phyloP scores from a whole-genome alignment of 192 early-diverging fungal genomes.

The Coemansia sp. region DNA sequence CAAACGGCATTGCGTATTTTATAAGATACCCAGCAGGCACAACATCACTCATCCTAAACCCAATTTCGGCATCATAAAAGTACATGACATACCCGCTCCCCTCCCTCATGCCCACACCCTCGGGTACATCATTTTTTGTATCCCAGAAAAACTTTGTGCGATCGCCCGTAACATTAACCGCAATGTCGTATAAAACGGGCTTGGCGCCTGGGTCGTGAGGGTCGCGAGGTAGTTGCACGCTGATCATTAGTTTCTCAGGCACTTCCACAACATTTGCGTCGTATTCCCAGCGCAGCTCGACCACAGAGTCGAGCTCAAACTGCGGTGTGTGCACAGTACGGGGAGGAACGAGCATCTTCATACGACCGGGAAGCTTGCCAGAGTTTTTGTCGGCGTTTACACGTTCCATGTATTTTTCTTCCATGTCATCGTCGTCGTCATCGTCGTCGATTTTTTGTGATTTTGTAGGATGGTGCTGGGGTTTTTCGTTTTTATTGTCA shows the following conservation, averaged over 20 bases:
- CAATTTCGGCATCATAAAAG: slow-evolving; percentile 55
- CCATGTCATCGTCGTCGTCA: slow-evolving; percentile 27
- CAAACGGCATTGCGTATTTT: slow-evolving; percentile 56
- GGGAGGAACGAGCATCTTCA: slow-evolving; percentile 55
- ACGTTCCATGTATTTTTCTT: slow-evolving; percentile 43
- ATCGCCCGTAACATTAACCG: slow-evolving; percentile 46
- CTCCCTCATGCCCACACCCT: slow-evolving; percentile 55
- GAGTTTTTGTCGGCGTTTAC: slow-evolving; percentile 52
- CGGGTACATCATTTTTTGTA: slow-evolving; percentile 55
- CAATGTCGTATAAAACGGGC: slow-evolving; percentile 53
- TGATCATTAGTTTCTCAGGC: slow-evolving; percentile 54
- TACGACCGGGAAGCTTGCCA: slow-evolving; percentile 46
- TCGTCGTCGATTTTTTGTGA: slow-evolving; percentile 29
- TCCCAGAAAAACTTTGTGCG: slow-evolving; percentile 52
- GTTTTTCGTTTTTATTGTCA: slow-evolving; percentile 32
- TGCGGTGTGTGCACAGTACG: slow-evolving; percentile 52
- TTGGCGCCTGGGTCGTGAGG: slow-evolving; percentile 42
- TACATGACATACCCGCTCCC: slow-evolving; percentile 54
- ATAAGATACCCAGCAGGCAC: slow-evolving; percentile 52
- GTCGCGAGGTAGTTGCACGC: slow-evolving; percentile 52
- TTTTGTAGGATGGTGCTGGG: slow-evolving; percentile 34
- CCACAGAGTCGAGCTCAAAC: slow-evolving; percentile 54
- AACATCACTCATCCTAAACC: slow-evolving; percentile 55
- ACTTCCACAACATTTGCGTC: slow-evolving; percentile 54
- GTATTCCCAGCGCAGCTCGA: slow-evolving; percentile 55